Percentiles rank a stretch among this genome's conserved stretches.
Conservation (phyloP, 2,329 filamentous ascomycete species). For the Macrophomina pseudophaseolina region DNA sequence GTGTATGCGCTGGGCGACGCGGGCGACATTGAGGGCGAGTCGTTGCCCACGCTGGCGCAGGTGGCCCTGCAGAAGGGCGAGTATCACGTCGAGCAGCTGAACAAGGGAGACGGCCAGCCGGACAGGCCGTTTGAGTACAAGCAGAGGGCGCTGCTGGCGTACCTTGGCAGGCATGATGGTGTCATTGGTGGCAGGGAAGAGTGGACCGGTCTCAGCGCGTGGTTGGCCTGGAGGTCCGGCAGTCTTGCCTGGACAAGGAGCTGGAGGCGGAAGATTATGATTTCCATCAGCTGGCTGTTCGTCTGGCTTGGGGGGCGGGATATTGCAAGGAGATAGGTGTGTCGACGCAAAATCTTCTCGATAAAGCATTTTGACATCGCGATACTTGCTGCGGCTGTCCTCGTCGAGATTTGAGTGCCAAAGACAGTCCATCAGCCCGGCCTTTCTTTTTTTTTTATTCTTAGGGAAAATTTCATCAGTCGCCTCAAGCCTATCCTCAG, state of each 20-base stretch:
- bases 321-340: constrained; percentile 2
- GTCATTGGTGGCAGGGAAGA: constrained; percentile 41
- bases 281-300: constrained; percentile 29
- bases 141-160: constrained; percentile 46
- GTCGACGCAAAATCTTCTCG: no score
- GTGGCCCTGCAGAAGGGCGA: constrained; percentile 48
- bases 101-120: constrained; percentile 53
- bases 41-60: constrained; percentile 44
- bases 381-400: no score
- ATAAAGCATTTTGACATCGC: no score
- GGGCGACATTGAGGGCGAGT: constrained; percentile 45
- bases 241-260: constrained; percentile 44
- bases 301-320: constrained; percentile 17
- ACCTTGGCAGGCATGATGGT: constrained; percentile 51
- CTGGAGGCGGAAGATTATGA: constrained; percentile 41
- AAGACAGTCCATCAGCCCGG: no score
- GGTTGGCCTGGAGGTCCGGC: constrained; percentile 51
- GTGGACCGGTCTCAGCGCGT: constrained; percentile 50
- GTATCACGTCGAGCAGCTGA: constrained; percentile 40
- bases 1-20: constrained; percentile 45
- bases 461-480: no score
- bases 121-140: constrained; percentile 47
- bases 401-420: no score
- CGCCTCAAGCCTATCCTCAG: no score
- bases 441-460: no score